These are phyloP conservation scores for Detonula confervacea DNA, from an alignment of 352 stramenopile genomes.

Conservation along the genomic window DNA sequence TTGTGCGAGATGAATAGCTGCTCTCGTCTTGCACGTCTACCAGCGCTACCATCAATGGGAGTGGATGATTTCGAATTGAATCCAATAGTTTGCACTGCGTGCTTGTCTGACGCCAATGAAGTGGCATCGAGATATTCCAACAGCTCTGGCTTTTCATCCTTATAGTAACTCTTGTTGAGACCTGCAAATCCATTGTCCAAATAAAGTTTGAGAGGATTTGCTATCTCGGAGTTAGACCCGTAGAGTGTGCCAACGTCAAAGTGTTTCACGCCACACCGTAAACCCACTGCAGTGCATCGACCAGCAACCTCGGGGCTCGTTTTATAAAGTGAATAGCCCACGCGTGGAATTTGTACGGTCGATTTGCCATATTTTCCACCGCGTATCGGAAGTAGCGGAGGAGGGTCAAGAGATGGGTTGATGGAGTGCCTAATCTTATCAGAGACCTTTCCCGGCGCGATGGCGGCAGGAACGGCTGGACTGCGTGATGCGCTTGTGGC, in stretches of 20 bases:
- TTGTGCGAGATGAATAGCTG: no score
- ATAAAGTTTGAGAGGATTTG: no score
- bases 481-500: neutral
- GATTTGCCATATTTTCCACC: slow-evolving; percentile 26
- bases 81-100: no score
- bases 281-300: slow-evolving; percentile 53
- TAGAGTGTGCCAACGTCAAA: slow-evolving; percentile 69
- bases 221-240: slow-evolving; percentile 54
- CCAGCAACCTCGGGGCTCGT: slow-evolving; percentile 56
- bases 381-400: slow-evolving; percentile 45
- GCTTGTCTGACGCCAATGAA: no score
- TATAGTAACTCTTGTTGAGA: no score
- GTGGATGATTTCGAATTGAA: no score
- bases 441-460: neutral
- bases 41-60: no score
- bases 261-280: slow-evolving; percentile 60
- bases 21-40: no score
- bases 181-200: slow-evolving; percentile 34
- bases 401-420: slow-evolving; percentile 35
- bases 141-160: slow-evolving; percentile 27
- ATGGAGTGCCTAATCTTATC: slow-evolving; percentile 3
- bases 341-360: slow-evolving; percentile 61
- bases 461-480: neutral
- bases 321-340: no score
- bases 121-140: slow-evolving; percentile 18